phyloP scores from a whole-genome alignment of 306 rosid species.

The Arachis hypogaea region DNA sequence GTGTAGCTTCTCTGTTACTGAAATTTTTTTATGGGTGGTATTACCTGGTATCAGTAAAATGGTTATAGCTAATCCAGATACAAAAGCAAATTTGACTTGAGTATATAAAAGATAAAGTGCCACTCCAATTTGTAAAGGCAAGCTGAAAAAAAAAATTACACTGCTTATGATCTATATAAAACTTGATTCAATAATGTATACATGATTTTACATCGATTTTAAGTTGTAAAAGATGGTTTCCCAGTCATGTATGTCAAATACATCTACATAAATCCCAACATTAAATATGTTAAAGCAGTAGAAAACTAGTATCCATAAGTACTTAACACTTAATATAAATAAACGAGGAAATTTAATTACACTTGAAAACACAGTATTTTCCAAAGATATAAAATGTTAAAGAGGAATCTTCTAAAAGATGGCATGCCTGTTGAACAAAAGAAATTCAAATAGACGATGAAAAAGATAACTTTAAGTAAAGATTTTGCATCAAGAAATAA shows the following conservation, averaged over 20 bases:
- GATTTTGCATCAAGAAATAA: slow-evolving; percentile 20
- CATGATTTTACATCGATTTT: slow-evolving; percentile 20
- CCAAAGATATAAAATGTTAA: slow-evolving; percentile 3
- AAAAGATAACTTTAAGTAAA: slow-evolving; percentile 17
- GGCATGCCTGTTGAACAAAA: slow-evolving; percentile 27
- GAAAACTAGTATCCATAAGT: no score
- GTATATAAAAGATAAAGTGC: slow-evolving; percentile 86
- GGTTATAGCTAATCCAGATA: slow-evolving; percentile 88
- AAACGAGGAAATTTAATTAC: neutral
- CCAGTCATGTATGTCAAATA: neutral
- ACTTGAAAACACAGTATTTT: slow-evolving; percentile 9
- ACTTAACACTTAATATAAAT: slow-evolving; percentile 1
- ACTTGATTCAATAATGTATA: slow-evolving; percentile 16
- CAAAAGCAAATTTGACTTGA: slow-evolving; percentile 93
- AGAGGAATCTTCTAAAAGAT: slow-evolving; percentile 20
- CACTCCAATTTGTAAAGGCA: slow-evolving; percentile 95
- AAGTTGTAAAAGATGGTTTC: slow-evolving; percentile 14
- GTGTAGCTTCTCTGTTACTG: neutral
- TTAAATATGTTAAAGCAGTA: slow-evolving; percentile 9
- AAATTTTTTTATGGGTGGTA: neutral
- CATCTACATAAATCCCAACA: slow-evolving; percentile 9
- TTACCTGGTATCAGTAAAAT: slow-evolving; percentile 91
- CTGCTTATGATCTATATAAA: slow-evolving; percentile 27
- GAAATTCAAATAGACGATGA: neutral
- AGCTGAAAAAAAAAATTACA: slow-evolving; percentile 61